Conservation (phyloP, 2,329 filamentous ascomycete genomes). For the Drechslera avenae region DNA sequence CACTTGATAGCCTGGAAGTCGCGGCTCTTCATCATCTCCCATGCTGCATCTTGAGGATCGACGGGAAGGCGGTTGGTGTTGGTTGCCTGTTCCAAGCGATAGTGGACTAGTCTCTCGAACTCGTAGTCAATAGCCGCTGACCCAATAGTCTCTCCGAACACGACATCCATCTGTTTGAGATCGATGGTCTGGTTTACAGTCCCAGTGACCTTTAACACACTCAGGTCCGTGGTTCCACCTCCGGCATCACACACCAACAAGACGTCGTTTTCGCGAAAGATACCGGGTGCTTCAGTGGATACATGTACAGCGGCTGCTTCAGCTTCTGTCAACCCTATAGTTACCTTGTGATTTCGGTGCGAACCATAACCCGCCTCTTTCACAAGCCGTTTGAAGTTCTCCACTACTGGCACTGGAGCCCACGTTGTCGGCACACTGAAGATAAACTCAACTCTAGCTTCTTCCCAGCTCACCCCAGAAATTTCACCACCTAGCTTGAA, state of each 20-base stretch:
- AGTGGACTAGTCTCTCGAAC: slow-evolving; percentile 45
- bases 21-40: slow-evolving; percentile 50
- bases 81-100: slow-evolving; percentile 40
- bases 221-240: slow-evolving; percentile 55
- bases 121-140: slow-evolving; percentile 49
- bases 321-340: slow-evolving; percentile 58
- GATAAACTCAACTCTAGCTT: slow-evolving; percentile 58
- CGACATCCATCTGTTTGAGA: slow-evolving; percentile 46
- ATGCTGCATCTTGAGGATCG: slow-evolving; percentile 44
- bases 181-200: slow-evolving; percentile 34
- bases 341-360: slow-evolving; percentile 45
- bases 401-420: slow-evolving; percentile 57
- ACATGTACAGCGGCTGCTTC: slow-evolving; percentile 60
- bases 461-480: slow-evolving; percentile 43
- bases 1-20: slow-evolving; percentile 51
- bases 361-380: slow-evolving; percentile 56
- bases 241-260: slow-evolving; percentile 59
- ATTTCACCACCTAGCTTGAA: slow-evolving; percentile 45
- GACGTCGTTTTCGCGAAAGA: slow-evolving; percentile 50
- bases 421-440: slow-evolving; percentile 65
- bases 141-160: slow-evolving; percentile 50
- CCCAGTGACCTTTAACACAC: slow-evolving; percentile 44
- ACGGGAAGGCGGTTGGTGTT: slow-evolving; percentile 30
- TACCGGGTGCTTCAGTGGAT: slow-evolving; percentile 44
- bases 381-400: slow-evolving; percentile 58